Evolutionary conservation across 2,329 filamentous ascomycete species (phyloP).

Genomic region (Fusarium oxysporum): DNA sequence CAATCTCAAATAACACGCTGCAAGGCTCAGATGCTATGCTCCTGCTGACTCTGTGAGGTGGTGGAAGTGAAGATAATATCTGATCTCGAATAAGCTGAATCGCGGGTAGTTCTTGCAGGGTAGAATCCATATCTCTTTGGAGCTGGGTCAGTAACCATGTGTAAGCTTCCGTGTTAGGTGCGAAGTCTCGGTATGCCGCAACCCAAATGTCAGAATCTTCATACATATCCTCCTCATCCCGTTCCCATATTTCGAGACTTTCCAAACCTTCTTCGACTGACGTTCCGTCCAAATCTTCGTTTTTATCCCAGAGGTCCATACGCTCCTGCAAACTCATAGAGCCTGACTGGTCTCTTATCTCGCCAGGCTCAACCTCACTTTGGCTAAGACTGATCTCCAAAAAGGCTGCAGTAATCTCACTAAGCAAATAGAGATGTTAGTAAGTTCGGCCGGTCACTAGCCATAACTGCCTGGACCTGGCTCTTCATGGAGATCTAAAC

Average conservation of each 20-base stretch:
- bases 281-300: fast-evolving
- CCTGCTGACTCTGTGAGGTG: background rate
- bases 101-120: background rate
- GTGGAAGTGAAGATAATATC: background rate
- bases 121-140: background rate
- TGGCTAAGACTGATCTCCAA: background rate
- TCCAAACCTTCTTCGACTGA: background rate
- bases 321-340: background rate
- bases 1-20: fast-evolving
- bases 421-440: background rate
- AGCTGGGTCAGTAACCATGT: background rate
- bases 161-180: background rate
- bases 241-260: fast-evolving
- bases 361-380: background rate
- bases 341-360: too few relatives aligned
- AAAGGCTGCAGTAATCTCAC: background rate
- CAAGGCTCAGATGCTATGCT: background rate
- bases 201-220: background rate
- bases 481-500: too few relatives aligned
- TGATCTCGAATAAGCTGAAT: background rate
- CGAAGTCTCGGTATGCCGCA: background rate
- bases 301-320: background rate
- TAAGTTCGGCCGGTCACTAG: background rate
- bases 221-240: background rate
- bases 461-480: too few relatives aligned